phyloP scores from a whole-genome alignment of 192 early-diverging fungal genomes.

The Chytriomyces hyalinus region DNA sequence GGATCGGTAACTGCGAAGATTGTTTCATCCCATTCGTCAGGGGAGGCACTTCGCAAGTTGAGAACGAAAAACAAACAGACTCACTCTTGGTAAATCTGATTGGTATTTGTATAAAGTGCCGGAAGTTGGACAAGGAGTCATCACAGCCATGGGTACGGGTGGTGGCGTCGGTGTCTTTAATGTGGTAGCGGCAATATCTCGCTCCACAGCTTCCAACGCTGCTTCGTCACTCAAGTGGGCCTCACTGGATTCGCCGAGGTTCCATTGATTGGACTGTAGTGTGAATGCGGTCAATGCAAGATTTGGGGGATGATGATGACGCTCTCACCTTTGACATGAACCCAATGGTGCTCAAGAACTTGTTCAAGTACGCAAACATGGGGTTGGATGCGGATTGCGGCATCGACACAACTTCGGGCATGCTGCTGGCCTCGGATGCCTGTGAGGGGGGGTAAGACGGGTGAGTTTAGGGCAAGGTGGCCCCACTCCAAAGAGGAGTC shows the following conservation, averaged over 20 bases:
- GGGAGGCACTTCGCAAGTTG: neutral
- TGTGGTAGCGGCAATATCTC: neutral
- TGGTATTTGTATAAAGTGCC: neutral
- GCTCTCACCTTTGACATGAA: neutral
- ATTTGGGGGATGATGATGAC: no score
- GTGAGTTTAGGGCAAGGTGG: no score
- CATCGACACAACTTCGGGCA: no score
- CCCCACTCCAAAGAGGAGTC: no score
- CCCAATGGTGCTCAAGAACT: neutral
- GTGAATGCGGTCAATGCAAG: no score
- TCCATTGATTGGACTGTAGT: no score
- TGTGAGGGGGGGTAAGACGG: no score
- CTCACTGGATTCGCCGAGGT: neutral
- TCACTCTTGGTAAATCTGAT: neutral
- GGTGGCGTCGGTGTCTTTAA: neutral
- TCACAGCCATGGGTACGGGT: neutral
- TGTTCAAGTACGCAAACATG: no score
- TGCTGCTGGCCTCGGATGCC: no score
- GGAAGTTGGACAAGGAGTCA: neutral
- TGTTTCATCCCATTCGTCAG: neutral
- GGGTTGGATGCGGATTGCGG: no score
- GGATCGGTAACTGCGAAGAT: conserved; percentile 74
- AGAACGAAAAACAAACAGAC: no score
- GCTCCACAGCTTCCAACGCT: neutral
- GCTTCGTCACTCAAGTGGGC: neutral